Conservation (phyloP, 2,329 filamentous ascomycete genomes). For the Verruconis gallopava region DNA sequence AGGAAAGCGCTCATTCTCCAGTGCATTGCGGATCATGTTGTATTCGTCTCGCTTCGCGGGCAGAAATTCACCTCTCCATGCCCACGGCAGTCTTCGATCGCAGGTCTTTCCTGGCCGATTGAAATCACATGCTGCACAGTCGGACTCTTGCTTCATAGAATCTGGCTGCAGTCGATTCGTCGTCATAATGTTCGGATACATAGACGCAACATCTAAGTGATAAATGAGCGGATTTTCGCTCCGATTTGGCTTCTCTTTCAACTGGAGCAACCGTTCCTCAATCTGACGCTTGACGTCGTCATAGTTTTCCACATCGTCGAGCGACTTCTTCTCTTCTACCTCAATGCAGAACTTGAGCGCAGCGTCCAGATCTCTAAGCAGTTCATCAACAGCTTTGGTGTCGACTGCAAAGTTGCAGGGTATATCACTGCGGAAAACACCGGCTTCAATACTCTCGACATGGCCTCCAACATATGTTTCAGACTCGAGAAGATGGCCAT, state of each 20-base stretch:
- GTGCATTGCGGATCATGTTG: slow-evolving; percentile 90
- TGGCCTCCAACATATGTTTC: slow-evolving; percentile 98
- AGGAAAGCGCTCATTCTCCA: slow-evolving; percentile 88
- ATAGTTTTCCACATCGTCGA: slow-evolving; percentile 39
- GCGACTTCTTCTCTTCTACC: slow-evolving; percentile 39
- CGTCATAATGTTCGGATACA: slow-evolving; percentile 99
- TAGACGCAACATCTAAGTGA: slow-evolving; percentile 94
- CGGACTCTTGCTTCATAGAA: slow-evolving; percentile 95
- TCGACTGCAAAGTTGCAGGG: slow-evolving; percentile 92
- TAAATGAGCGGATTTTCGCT: slow-evolving; percentile 85
- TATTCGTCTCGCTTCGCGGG: slow-evolving; percentile 96
- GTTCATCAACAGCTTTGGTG: slow-evolving; percentile 73
- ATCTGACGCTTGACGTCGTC: slow-evolving; percentile 68
- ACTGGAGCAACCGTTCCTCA: slow-evolving; percentile 49
- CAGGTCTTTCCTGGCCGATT: slow-evolving; percentile 96
- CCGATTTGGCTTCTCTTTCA: slow-evolving; percentile 75
- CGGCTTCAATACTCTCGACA: slow-evolving; percentile 97
- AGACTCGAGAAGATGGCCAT: slow-evolving; percentile 88
- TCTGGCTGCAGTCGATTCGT: slow-evolving; percentile 95
- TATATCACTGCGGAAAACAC: slow-evolving; percentile 92
- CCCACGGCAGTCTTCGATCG: slow-evolving; percentile 86
- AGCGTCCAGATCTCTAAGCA: slow-evolving; percentile 73
- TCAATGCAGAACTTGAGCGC: slow-evolving; percentile 68
- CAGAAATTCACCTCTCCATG: slow-evolving; percentile 95
- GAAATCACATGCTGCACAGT: slow-evolving; percentile 96